These are phyloP conservation scores for Xylariaceae sp. DNA, from an alignment of 2,329 filamentous ascomycete species.

Conservation along the genomic window DNA sequence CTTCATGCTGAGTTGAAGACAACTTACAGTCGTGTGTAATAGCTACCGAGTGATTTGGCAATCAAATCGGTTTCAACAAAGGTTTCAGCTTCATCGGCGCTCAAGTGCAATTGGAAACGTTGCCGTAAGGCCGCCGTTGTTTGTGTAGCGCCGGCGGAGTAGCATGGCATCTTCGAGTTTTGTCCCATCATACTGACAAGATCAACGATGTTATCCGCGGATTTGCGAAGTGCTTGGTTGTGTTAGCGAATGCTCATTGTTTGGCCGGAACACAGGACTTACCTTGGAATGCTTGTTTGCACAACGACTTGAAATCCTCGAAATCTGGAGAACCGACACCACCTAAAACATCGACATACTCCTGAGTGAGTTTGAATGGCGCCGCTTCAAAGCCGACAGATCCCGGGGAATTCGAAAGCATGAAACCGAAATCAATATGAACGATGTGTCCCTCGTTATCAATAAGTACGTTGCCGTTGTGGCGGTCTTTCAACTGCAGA, in stretches of 20 bases:
- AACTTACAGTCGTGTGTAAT: slow-evolving; percentile 76
- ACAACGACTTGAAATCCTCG: slow-evolving; percentile 69
- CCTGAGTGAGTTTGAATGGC: slow-evolving; percentile 79
- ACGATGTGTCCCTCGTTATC: slow-evolving; percentile 83
- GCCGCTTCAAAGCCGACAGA: slow-evolving; percentile 82
- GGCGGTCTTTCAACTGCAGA: slow-evolving; percentile 77
- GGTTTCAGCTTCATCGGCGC: slow-evolving; percentile 72
- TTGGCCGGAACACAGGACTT: slow-evolving; percentile 22
- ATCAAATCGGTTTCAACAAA: slow-evolving; percentile 78
- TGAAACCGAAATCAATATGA: slow-evolving; percentile 86
- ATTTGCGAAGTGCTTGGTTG: slow-evolving; percentile 62
- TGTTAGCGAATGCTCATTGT: neutral
- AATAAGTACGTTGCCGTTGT: slow-evolving; percentile 82
- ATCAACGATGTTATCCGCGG: slow-evolving; percentile 75
- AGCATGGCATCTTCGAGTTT: slow-evolving; percentile 81
- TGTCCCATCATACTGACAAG: slow-evolving; percentile 79
- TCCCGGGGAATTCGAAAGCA: slow-evolving; percentile 81
- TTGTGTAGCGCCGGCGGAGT: slow-evolving; percentile 65
- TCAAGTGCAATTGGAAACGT: slow-evolving; percentile 76
- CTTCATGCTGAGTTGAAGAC: neutral
- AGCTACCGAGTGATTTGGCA: slow-evolving; percentile 76
- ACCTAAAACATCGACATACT: slow-evolving; percentile 79
- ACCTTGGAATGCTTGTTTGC: slow-evolving; percentile 81
- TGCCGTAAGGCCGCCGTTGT: slow-evolving; percentile 65
- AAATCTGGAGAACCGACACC: slow-evolving; percentile 65